phyloP scores from a whole-genome alignment of 306 rosid species.

The Prunus dulcis region DNA sequence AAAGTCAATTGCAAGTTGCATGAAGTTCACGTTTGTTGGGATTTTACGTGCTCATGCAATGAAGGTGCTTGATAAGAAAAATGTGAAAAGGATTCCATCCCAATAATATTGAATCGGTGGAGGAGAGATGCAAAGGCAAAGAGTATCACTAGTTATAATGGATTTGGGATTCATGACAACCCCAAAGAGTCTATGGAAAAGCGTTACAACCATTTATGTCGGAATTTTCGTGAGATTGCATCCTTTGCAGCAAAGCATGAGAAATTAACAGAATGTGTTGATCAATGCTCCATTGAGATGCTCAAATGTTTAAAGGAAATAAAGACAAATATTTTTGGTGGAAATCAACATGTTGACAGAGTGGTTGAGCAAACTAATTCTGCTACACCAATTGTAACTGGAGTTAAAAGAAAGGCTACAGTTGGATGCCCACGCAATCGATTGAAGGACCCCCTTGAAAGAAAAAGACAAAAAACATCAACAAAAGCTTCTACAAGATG shows the following conservation, averaged over 20 bases:
- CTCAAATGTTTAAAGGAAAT: neutral
- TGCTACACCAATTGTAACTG: neutral
- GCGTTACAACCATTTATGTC: neutral
- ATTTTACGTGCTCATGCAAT: neutral
- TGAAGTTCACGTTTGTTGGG: neutral
- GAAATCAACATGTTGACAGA: neutral
- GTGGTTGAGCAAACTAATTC: neutral
- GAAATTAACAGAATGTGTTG: neutral
- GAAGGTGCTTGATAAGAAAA: neutral
- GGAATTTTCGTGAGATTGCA: neutral
- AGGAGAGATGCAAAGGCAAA: neutral
- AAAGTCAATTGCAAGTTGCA: neutral
- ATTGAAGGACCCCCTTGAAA: neutral
- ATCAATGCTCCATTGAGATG: neutral
- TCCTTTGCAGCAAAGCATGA: neutral
- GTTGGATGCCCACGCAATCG: neutral
- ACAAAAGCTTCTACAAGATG: neutral
- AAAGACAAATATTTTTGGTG: neutral
- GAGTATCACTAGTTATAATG: neutral
- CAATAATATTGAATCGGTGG: neutral
- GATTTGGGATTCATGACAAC: neutral
- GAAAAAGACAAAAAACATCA: neutral
- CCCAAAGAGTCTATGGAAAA: neutral
- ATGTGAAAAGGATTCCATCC: neutral
- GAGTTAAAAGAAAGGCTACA: neutral